Conservation (phyloP, 768 basidiomycete species). For the Cytidiella melzeri region DNA sequence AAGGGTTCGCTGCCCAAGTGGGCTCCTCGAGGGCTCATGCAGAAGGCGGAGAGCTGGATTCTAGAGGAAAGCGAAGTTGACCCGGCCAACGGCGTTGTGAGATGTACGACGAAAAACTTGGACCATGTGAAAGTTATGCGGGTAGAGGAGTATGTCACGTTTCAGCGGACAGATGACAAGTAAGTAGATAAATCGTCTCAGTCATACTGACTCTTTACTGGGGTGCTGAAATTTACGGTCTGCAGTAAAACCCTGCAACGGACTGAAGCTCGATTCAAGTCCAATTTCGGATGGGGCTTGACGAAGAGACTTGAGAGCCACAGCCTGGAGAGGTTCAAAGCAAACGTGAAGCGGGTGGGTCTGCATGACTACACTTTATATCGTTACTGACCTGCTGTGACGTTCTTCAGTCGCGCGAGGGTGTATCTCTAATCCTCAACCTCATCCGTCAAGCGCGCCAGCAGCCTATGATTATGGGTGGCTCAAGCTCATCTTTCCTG, state of each 20-base stretch:
- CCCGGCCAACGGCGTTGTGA: constrained; percentile 68
- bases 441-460: constrained; percentile 75
- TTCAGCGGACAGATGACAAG: constrained; percentile 68
- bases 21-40: constrained; percentile 80
- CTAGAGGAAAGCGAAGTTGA: constrained; percentile 94
- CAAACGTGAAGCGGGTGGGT: constrained; percentile 77
- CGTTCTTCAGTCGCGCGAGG: constrained; percentile 72
- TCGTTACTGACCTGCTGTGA: not conserved
- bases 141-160: constrained; percentile 75
- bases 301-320: constrained; percentile 84
- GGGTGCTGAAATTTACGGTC: not conserved
- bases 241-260: constrained; percentile 73
- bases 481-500: constrained; percentile 26
- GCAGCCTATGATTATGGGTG: constrained; percentile 41
- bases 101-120: constrained; percentile 80
- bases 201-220: not conserved
- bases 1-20: constrained; percentile 86
- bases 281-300: constrained; percentile 86
- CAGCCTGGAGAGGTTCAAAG: constrained; percentile 79
- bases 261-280: constrained; percentile 83
- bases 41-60: constrained; percentile 88
- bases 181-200: constrained; percentile 34
- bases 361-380: constrained; percentile 12
- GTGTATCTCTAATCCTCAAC: constrained; percentile 75
- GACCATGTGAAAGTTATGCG: constrained; percentile 95